Evolutionary conservation across 148 eudicot genomes (phyloP).

Genomic region (Camellia japonica): DNA sequence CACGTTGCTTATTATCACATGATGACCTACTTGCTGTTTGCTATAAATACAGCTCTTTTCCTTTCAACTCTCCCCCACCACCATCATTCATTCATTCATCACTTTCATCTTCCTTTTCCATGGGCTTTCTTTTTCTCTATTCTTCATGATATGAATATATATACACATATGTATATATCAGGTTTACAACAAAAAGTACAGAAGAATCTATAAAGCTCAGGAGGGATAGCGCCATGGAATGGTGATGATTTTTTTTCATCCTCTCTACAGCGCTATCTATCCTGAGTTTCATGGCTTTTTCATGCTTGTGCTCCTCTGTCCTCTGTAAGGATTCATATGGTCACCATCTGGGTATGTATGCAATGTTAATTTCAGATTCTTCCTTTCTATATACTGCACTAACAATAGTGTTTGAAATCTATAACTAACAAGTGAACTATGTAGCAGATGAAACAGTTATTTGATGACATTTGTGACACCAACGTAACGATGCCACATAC

Average conservation of each 20-base stretch:
- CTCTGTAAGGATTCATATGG: not conserved
- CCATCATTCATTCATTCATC: not conserved
- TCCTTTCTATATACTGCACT: too few species aligned
- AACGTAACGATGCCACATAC: too few species aligned
- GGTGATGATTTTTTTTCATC: not conserved
- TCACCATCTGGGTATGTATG: not conserved
- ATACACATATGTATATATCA: not conserved
- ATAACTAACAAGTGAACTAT: too few species aligned
- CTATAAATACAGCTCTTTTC: constrained; percentile 6
- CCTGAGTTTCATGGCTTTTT: constrained; percentile 44
- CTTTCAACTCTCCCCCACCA: not conserved
- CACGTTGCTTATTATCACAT: not conserved
- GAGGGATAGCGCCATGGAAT: constrained; percentile 85
- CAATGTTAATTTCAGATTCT: too few species aligned
- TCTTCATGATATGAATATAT: not conserved
- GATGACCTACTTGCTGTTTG: not conserved
- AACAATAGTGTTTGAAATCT: too few species aligned
- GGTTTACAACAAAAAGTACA: constrained; percentile 10
- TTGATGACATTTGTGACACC: too few species aligned
- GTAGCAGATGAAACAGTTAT: too few species aligned
- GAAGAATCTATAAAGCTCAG: constrained; percentile 84
- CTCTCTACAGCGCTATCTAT: constrained; percentile 38
- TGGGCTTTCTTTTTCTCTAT: not conserved
- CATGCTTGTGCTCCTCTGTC: not conserved
- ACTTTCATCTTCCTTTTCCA: not conserved